These are phyloP conservation scores for Elsinoe ampelina DNA, from an alignment of 2,329 filamentous ascomycete genomes.

Conservation along the genomic window DNA sequence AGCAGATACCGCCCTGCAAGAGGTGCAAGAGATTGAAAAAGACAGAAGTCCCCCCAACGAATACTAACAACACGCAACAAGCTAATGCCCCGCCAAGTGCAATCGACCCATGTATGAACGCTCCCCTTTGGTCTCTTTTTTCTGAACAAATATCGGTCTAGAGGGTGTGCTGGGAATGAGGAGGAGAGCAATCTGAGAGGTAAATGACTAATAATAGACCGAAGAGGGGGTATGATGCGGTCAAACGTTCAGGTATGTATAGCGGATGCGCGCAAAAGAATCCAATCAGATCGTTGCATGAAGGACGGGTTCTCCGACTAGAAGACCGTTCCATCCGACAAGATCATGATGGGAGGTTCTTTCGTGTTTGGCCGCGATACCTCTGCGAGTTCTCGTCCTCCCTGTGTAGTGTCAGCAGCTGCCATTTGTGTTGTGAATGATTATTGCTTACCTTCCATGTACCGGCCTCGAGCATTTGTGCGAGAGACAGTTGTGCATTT, in stretches of 20 bases:
- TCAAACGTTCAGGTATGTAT: conserved; percentile 10
- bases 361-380: conserved; percentile 93
- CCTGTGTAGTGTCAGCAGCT: conserved; percentile 43
- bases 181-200: conserved; percentile 5
- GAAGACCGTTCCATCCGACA: conserved; percentile 94
- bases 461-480: conserved; percentile 88
- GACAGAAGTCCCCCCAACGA: background rate
- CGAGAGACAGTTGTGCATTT: conserved; percentile 60
- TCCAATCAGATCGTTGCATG: conserved; percentile 12
- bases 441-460: conserved; percentile 80
- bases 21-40: background rate
- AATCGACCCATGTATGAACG: background rate
- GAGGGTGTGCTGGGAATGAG: background rate
- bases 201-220: conserved; percentile 11
- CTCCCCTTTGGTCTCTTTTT: conserved; percentile 1
- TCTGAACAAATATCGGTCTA: background rate
- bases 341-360: conserved; percentile 89
- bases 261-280: conserved; percentile 10
- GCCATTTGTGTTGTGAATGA: background rate
- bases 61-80: conserved; percentile 2
- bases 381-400: conserved; percentile 90
- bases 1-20: conserved; percentile 11
- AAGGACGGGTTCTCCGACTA: conserved; percentile 33
- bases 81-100: conserved; percentile 3
- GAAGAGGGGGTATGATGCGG: conserved; percentile 12